Percentiles rank a stretch among this genome's conserved stretches.
These are phyloP conservation scores for Boletus pseudopeckii DNA, from an alignment of 768 basidiomycete genomes.

Conservation along the genomic window DNA sequence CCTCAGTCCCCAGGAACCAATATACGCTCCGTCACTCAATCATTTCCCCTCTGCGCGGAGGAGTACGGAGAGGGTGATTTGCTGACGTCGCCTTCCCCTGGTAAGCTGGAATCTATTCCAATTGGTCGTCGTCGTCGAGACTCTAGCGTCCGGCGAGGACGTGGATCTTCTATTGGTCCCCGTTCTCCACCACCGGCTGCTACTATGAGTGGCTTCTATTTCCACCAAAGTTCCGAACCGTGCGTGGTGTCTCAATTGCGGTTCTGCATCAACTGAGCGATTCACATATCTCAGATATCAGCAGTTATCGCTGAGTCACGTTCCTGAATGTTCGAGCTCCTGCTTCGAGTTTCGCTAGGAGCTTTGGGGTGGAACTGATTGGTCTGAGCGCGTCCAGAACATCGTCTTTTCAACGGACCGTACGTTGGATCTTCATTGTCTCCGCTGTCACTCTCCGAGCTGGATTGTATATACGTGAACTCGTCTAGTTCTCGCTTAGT, in stretches of 20 bases:
- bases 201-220: conserved; percentile 89
- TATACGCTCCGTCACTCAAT: conserved; percentile 33
- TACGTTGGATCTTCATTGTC: conserved; percentile 5
- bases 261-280: conserved; percentile 4
- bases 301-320: conserved; percentile 77
- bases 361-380: conserved; percentile 3
- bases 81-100: conserved; percentile 29
- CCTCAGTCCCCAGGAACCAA: conserved; percentile 46
- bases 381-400: neutral
- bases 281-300: conserved; percentile 62
- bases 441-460: neutral
- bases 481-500: conserved; percentile 13
- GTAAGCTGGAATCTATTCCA: conserved; percentile 40
- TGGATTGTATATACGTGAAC: conserved; percentile 17
- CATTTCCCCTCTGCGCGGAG: conserved; percentile 32
- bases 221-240: conserved; percentile 92
- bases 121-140: conserved; percentile 37
- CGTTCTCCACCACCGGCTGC: conserved; percentile 50
- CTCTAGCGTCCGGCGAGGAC: conserved; percentile 45
- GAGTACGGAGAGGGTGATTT: conserved; percentile 27
- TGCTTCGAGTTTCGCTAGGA: conserved; percentile 84
- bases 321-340: conserved; percentile 68
- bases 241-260: conserved; percentile 42
- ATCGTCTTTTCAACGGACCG: neutral
- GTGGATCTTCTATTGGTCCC: conserved; percentile 49